A percentile compares a stretch with the other conserved stretches of the same genome.
phyloP scores from a whole-genome alignment of 164 flowering plant genomes.

The Vitis riparia region DNA sequence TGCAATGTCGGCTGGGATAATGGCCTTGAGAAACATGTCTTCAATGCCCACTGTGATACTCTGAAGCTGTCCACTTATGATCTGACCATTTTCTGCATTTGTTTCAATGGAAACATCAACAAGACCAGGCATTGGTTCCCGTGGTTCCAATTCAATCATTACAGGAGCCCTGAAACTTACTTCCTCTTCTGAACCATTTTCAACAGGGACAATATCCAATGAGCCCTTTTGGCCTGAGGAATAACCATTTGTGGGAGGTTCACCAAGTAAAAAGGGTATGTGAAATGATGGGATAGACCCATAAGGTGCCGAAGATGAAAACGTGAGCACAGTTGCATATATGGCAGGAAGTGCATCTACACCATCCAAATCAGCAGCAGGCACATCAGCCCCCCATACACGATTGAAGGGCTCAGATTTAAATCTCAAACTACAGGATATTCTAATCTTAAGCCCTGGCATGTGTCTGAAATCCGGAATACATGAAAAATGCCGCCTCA shows the following conservation, averaged over 20 bases:
- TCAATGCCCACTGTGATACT: conserved; percentile 80
- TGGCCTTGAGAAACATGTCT: conserved; percentile 84
- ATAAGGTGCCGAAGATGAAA: conserved; percentile 83
- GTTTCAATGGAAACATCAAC: conserved; percentile 74
- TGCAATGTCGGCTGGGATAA: conserved; percentile 52
- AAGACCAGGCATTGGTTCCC: conserved; percentile 87
- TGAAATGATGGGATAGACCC: conserved; percentile 73
- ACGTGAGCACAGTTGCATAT: conserved; percentile 76
- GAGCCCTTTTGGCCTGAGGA: conserved; percentile 23
- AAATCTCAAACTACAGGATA: conserved; percentile 67
- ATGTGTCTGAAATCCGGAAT: conserved; percentile 85
- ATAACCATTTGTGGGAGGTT: conserved; percentile 32
- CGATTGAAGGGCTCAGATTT: conserved; percentile 65
- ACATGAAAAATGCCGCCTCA: conserved; percentile 74
- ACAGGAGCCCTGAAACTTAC: conserved; percentile 51
- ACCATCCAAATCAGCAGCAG: conserved; percentile 28
- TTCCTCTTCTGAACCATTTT: conserved; percentile 35
- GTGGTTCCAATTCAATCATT: conserved; percentile 70
- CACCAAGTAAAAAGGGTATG: conserved; percentile 84
- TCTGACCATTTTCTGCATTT: conserved; percentile 79
- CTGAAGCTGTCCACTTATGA: conserved; percentile 66
- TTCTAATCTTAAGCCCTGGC: conserved; percentile 75
- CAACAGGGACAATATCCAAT: conserved; percentile 57
- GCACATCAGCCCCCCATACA: conserved; percentile 41
- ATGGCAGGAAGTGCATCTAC: conserved; percentile 71